Evolutionary conservation across 2,329 filamentous ascomycete genomes (phyloP).

Genomic region (Gnomoniopsis sp.): DNA sequence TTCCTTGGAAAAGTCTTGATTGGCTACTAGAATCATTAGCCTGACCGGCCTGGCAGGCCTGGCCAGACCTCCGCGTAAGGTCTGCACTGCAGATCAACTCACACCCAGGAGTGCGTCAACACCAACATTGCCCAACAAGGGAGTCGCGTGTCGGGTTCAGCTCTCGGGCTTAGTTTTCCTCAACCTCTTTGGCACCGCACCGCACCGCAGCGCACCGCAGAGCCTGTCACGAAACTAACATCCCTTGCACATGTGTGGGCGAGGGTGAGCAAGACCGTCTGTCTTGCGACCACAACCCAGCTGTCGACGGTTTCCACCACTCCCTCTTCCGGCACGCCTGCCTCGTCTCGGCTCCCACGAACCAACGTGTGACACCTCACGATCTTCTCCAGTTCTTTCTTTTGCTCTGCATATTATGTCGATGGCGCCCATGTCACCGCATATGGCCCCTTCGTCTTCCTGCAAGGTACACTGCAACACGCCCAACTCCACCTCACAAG

Average conservation of each 20-base stretch:
- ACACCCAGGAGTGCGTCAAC: not conserved
- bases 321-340: not conserved
- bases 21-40: not conserved
- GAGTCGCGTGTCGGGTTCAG: not conserved
- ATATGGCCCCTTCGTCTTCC: not conserved
- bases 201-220: not conserved
- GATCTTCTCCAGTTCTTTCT: constrained; percentile 6
- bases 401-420: not conserved
- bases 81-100: too few relatives aligned
- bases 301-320: not conserved
- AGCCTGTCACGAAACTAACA: not conserved
- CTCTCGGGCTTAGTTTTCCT: not conserved
- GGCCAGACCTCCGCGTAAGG: too few relatives aligned
- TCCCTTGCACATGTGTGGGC: not conserved
- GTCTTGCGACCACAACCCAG: not conserved
- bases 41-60: too few relatives aligned
- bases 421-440: constrained; percentile 12
- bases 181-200: not conserved
- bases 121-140: not conserved
- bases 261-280: not conserved
- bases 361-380: constrained; percentile 17
- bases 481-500: not conserved
- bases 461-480: constrained; percentile 3
- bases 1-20: not conserved
- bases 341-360: not conserved